These are phyloP conservation scores for Selenicereus undatus DNA, from an alignment of 148 eudicot genomes.

Conservation along the genomic window DNA sequence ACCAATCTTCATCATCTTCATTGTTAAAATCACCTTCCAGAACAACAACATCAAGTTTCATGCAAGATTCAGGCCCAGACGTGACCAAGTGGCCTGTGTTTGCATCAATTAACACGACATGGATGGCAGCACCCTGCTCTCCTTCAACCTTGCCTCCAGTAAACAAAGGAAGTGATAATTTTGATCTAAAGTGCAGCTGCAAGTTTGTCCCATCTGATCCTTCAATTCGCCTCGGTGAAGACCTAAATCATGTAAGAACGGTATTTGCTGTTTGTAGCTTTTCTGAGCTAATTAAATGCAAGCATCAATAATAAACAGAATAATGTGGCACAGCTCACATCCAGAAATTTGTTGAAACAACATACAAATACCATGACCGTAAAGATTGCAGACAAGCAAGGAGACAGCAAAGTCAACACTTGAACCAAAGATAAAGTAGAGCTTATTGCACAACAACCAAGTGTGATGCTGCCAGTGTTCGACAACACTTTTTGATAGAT, in stretches of 20 bases:
- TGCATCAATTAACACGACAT: constrained; percentile 68
- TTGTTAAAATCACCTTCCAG: constrained; percentile 93
- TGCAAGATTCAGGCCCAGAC: constrained; percentile 73
- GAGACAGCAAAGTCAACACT: background rate
- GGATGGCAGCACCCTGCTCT: constrained; percentile 95
- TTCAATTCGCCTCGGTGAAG: constrained; percentile 82
- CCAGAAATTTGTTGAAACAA: background rate
- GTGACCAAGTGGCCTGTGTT: constrained; percentile 67
- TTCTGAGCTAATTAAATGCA: background rate
- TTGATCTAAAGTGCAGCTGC: constrained; percentile 76
- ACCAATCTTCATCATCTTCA: constrained; percentile 93
- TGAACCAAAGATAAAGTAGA: background rate
- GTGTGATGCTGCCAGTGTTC: background rate
- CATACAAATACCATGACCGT: background rate
- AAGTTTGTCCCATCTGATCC: constrained; percentile 90
- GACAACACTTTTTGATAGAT: constrained; percentile 1
- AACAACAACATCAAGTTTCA: constrained; percentile 79
- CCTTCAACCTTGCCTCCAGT: constrained; percentile 99
- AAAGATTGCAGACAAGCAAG: background rate
- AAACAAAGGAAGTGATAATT: constrained; percentile 81
- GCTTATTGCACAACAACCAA: background rate
- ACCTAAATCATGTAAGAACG: constrained; percentile 32
- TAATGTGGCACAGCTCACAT: background rate
- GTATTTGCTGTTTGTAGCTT: background rate
- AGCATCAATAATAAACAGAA: background rate